Base-by-base conservation (phyloP, 257 asterid genomes). In the Nicotiana attenuata region DNA sequence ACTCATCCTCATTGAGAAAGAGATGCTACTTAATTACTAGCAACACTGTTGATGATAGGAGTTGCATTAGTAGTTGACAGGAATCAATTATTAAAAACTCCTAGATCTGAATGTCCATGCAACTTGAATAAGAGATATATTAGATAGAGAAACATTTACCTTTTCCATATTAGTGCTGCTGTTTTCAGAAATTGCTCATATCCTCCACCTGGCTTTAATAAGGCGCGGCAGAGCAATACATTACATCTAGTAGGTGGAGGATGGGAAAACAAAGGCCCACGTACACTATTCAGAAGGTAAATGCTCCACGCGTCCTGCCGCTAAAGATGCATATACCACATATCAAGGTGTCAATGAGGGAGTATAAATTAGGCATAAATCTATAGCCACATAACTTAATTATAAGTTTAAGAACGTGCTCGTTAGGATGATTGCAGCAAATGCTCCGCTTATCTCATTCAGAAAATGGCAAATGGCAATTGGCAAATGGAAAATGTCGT, bases 141-240 rank as follows among this genome's bases (percentile, higher is more conserved):
- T 78, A 50, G 53, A 16, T 52, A 16, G 26, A 57, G 52, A 81
- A 81, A n/a, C 38, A 22, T 1, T 19, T 69, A 87, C 90, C 90
- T 75, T 57, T 84, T 83, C 26, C 84, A 33, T 38, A 85, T 71
- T n/a, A 60, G 65, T 31, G 82, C 77, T 55, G 83, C 87, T 65
- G 84, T 80, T 85, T 83, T 84, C 77, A 85, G 65, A 78, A 83
- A 81, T 65, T 76, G 76, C 69, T 83, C 89, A 71, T 83, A 68
- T 38, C 87, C 89, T 75, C 84, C 86, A 22, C 88, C 80, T 17
- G 89, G 88, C 22, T 85, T 85, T 80, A 87, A 81, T 8, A 85
- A 16, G 73, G 90, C 80, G 35, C 61, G 89, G 80, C 92, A 89
- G 22, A 77, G 4, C n/a, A 85, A 83, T 63, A 83, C 78, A 71